These are phyloP conservation scores for Hygrocybe punicea DNA, from an alignment of 768 basidiomycete species.

Conservation along the genomic window DNA sequence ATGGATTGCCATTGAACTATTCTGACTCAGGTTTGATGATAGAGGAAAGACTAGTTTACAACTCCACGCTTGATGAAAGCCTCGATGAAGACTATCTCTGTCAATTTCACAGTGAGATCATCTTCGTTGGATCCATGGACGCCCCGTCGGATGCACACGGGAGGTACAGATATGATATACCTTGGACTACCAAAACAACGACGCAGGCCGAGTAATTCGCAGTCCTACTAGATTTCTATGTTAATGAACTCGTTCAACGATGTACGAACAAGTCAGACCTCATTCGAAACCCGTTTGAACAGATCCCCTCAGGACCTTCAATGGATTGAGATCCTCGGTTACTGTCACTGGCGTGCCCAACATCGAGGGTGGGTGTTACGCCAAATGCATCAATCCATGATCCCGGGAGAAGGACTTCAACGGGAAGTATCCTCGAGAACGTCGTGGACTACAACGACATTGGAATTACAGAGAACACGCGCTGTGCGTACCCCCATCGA, in stretches of 20 bases:
- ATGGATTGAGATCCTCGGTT: constrained; percentile 89
- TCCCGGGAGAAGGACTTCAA: constrained; percentile 94
- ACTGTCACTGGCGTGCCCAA: constrained; percentile 98
- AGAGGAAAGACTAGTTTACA: too few relatives aligned
- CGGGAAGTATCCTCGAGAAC: constrained; percentile 97
- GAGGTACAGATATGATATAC: constrained; percentile 94
- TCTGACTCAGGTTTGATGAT: too few relatives aligned
- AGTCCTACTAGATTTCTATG: constrained; percentile 61
- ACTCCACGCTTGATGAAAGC: constrained; percentile 88
- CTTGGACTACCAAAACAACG: constrained; percentile 90
- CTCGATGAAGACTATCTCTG: constrained; percentile 94
- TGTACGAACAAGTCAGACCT: constrained; percentile 43
- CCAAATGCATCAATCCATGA: constrained; percentile 96
- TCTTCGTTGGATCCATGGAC: constrained; percentile 98
- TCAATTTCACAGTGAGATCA: constrained; percentile 94
- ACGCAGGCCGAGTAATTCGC: constrained; percentile 87
- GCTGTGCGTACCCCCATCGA: constrained; percentile 99
- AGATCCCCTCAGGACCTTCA: constrained; percentile 91
- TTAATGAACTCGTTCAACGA: not conserved
- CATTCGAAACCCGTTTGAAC: constrained; percentile 88
- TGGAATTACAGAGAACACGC: constrained; percentile 97
- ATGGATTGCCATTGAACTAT: too few relatives aligned
- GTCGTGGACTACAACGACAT: constrained; percentile 98
- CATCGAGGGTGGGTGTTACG: constrained; percentile 99
- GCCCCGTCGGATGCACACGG: constrained; percentile 97